Percentiles rank a stretch among this genome's conserved stretches.
phyloP scores from a whole-genome alignment of 2,329 filamentous ascomycete species.

The Pseudomassariella vexata region DNA sequence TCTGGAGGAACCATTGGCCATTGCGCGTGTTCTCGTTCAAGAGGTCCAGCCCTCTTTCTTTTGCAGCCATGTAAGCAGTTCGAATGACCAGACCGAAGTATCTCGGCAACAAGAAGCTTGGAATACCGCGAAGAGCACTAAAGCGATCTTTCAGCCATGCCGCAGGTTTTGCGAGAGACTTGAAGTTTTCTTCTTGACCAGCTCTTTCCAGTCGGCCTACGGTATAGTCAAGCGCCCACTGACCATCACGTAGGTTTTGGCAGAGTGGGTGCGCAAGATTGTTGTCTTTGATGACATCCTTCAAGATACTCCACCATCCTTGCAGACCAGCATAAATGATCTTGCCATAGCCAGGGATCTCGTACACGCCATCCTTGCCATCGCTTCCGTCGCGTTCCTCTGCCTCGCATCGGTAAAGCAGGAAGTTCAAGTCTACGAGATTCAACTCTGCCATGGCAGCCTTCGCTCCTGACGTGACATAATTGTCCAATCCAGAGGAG shows the following conservation, averaged over 20 bases:
- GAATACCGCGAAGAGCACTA: conserved; percentile 76
- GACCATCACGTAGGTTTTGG: conserved; percentile 83
- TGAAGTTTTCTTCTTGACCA: conserved; percentile 56
- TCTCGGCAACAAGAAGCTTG: conserved; percentile 82
- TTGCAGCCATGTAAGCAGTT: conserved; percentile 80
- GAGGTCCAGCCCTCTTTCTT: conserved; percentile 69
- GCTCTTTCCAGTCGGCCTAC: conserved; percentile 71
- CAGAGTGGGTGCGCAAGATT: conserved; percentile 90
- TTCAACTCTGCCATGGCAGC: conserved; percentile 70
- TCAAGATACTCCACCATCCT: conserved; percentile 93
- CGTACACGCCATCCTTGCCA: conserved; percentile 81
- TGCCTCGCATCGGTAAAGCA: conserved; percentile 85
- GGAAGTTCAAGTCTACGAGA: conserved; percentile 81
- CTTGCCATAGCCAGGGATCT: conserved; percentile 75
- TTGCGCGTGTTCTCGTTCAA: conserved; percentile 72
- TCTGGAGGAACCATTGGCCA: conserved; percentile 85
- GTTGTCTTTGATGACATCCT: conserved; percentile 80
- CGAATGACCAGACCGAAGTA: conserved; percentile 90
- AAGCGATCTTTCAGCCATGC: conserved; percentile 81
- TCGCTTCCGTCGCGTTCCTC: conserved; percentile 77
- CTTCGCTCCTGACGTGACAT: conserved; percentile 75
- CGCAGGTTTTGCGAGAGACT: conserved; percentile 58
- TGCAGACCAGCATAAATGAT: conserved; percentile 95
- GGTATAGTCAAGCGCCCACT: conserved; percentile 90
- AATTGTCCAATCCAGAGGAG: conserved; percentile 75